Percentiles rank a stretch among this genome's conserved stretches.
phyloP scores from a whole-genome alignment of 2,329 filamentous ascomycete species.

The Epichloe coenophiala region DNA sequence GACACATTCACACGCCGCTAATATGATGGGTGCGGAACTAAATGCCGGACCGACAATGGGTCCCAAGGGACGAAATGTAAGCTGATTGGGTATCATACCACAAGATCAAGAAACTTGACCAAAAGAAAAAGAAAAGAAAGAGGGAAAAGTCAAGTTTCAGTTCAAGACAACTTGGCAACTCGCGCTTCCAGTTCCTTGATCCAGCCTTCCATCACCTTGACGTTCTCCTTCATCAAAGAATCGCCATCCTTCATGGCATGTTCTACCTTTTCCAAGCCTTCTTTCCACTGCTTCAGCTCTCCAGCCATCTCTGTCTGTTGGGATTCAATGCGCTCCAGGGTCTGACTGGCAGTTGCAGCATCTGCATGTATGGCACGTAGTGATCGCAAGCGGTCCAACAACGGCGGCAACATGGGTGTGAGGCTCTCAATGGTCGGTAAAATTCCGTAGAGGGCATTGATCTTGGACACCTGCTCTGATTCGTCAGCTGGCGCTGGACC shows the following conservation, averaged over 20 bases:
- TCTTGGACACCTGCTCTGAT: constrained; percentile 66
- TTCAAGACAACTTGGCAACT: constrained; percentile 43
- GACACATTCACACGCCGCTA: too few species aligned
- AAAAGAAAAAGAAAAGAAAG: background rate
- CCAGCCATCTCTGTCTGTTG: constrained; percentile 68
- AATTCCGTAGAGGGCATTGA: constrained; percentile 82
- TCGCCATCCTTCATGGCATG: constrained; percentile 57
- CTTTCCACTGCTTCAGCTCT: constrained; percentile 78
- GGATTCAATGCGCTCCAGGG: constrained; percentile 62
- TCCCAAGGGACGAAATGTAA: background rate
- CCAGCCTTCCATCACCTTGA: constrained; percentile 77
- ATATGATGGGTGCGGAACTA: background rate
- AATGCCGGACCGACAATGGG: background rate
- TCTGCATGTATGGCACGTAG: constrained; percentile 75
- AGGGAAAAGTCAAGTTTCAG: too few species aligned
- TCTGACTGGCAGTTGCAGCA: constrained; percentile 68
- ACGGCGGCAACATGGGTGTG: constrained; percentile 67
- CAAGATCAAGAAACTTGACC: background rate
- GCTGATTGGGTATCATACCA: constrained; percentile 8
- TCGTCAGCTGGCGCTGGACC: constrained; percentile 32
- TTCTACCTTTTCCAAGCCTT: constrained; percentile 69
- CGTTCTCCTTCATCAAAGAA: constrained; percentile 60
- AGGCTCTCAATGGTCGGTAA: constrained; percentile 80
- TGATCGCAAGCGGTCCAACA: constrained; percentile 75
- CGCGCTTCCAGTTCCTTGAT: constrained; percentile 75